These are phyloP conservation scores for Nepenthes alata DNA, from an alignment of 179 eudicot species.

Conservation along the genomic window DNA sequence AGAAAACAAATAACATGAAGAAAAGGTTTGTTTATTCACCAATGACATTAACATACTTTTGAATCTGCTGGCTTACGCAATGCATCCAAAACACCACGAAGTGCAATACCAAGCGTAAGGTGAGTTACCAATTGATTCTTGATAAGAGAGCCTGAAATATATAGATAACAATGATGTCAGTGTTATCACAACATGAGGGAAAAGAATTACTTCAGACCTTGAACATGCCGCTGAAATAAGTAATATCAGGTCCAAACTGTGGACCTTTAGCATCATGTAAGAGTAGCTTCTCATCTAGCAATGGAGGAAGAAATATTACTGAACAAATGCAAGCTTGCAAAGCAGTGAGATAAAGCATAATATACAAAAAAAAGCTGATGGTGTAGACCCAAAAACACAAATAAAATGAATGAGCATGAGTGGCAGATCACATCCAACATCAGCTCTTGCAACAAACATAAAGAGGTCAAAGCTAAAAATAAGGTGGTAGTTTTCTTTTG, in stretches of 20 bases:
- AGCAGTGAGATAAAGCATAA: too few species aligned
- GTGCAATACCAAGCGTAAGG: slow-evolving; percentile 82
- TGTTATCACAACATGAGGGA: not conserved
- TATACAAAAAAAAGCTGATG: too few species aligned
- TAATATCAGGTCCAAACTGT: not conserved
- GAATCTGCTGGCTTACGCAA: slow-evolving; percentile 85
- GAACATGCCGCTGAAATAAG: too few species aligned
- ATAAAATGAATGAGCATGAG: too few species aligned
- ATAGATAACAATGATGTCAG: slow-evolving; percentile 9
- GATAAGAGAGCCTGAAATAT: slow-evolving; percentile 66
- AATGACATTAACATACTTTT: slow-evolving; percentile 35
- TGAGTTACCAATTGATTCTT: slow-evolving; percentile 90
- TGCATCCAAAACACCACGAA: slow-evolving; percentile 86
- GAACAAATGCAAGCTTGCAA: too few species aligned
- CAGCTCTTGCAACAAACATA: too few species aligned
- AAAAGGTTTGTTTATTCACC: not conserved
- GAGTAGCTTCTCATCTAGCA: not conserved
- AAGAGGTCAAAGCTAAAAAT: too few species aligned
- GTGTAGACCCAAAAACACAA: too few species aligned
- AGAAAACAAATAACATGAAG: slow-evolving; percentile 2
- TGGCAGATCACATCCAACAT: too few species aligned
- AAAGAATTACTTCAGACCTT: too few species aligned
- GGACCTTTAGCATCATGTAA: not conserved
- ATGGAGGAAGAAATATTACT: too few species aligned
- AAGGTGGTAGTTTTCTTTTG: too few species aligned